phyloP scores from a whole-genome alignment of 2,329 filamentous ascomycete genomes.

The Herpotrichia juniperi region DNA sequence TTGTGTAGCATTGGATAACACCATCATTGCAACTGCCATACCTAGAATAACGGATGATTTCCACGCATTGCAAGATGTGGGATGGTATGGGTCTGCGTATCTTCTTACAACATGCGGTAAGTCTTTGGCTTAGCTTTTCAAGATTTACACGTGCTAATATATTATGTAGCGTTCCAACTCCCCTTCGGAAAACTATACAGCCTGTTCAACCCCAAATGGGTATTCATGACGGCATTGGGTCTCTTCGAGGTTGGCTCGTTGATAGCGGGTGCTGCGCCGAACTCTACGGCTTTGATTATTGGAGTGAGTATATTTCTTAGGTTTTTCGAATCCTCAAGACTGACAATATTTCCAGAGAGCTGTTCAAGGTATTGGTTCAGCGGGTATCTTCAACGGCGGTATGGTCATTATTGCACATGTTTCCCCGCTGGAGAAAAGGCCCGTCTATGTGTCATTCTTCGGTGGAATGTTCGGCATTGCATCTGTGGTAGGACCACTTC shows the following conservation, averaged over 20 bases:
- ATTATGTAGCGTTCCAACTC: conserved; percentile 47
- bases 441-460: conserved; percentile 43
- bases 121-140: background rate
- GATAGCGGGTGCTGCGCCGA: conserved; percentile 54
- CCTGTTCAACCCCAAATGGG: conserved; percentile 16
- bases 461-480: conserved; percentile 44
- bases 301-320: conserved; percentile 18
- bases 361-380: conserved; percentile 43
- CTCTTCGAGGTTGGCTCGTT: conserved; percentile 63
- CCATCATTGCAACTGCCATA: conserved; percentile 54
- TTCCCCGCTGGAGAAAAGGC: conserved; percentile 46
- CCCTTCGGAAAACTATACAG: conserved; percentile 49
- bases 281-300: conserved; percentile 42
- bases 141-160: background rate
- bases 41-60: conserved; percentile 54
- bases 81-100: conserved; percentile 51
- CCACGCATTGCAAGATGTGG: conserved; percentile 48
- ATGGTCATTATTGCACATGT: conserved; percentile 42
- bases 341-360: conserved; percentile 37
- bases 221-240: conserved; percentile 37
- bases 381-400: conserved; percentile 43
- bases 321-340: background rate
- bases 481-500: conserved; percentile 44
- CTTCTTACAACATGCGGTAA: conserved; percentile 39
- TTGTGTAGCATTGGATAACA: conserved; percentile 40